A percentile compares a stretch with the other conserved stretches of the same genome.
Conservation (phyloP, 1,139 yeast genomes). For the Scheffersomyces titani region DNA sequence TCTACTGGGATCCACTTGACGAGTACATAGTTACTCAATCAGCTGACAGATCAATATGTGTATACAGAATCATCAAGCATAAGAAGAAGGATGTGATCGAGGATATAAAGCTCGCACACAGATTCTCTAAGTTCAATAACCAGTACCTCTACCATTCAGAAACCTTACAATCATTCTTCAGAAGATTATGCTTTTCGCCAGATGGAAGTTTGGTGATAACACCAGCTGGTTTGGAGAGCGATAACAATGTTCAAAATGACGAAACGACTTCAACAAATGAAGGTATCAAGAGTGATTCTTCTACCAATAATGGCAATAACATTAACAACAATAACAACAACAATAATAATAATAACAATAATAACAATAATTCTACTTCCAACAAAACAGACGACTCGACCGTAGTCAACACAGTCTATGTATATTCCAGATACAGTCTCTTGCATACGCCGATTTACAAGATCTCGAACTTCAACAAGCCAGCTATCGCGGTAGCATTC, state of each 20-base stretch:
- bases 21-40: constrained; percentile 82
- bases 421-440: constrained; percentile 71
- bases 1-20: constrained; percentile 88
- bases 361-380: constrained; percentile 1
- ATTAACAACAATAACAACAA: constrained; percentile 5
- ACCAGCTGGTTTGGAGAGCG: constrained; percentile 62
- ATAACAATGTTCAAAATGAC: constrained; percentile 40
- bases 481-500: constrained; percentile 81
- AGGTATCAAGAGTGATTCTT: constrained; percentile 4
- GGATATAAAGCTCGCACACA: constrained; percentile 18
- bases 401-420: constrained; percentile 63
- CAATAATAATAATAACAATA: constrained; percentile 12
- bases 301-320: constrained; percentile 3
- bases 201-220: constrained; percentile 82
- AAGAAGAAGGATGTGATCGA: constrained; percentile 26
- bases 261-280: neutral
- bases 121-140: constrained; percentile 24
- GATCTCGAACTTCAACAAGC: constrained; percentile 77
- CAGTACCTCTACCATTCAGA: constrained; percentile 75
- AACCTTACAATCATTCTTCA: constrained; percentile 83
- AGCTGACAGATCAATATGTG: constrained; percentile 80
- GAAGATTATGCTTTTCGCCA: constrained; percentile 83
- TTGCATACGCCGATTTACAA: constrained; percentile 71
- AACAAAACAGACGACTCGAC: neutral
- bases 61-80: constrained; percentile 37